These are phyloP conservation scores for Ceratobasidium sp. DNA, from an alignment of 1,284 basidiomycete species.

Conservation along the genomic window DNA sequence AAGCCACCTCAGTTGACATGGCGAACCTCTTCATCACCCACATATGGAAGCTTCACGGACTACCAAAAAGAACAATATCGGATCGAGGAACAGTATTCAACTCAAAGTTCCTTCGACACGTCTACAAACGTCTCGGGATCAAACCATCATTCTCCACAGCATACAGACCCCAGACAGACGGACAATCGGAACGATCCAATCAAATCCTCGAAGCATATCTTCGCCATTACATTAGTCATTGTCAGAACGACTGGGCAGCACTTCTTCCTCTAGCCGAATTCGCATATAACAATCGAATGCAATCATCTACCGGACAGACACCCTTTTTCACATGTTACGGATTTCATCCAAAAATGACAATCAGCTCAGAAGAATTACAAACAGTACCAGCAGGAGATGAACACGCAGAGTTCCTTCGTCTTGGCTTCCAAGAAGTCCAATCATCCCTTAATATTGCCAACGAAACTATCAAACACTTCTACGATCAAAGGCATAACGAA, in stretches of 20 bases:
- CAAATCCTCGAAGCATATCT: constrained; percentile 53
- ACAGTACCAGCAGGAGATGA: constrained; percentile 15
- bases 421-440: constrained; percentile 20
- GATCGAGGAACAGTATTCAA: constrained; percentile 50
- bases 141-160: constrained; percentile 52
- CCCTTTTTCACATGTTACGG: constrained; percentile 29
- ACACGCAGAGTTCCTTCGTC: neutral
- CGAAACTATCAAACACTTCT: constrained; percentile 26
- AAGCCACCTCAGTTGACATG: neutral
- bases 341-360: constrained; percentile 26
- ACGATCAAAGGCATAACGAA: neutral
- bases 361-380: neutral
- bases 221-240: constrained; percentile 47
- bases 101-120: constrained; percentile 49
- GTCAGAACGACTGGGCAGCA: constrained; percentile 50
- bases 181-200: constrained; percentile 57
- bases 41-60: constrained; percentile 27
- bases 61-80: constrained; percentile 11
- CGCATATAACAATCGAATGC: constrained; percentile 47
- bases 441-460: constrained; percentile 27
- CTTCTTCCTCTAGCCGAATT: constrained; percentile 51
- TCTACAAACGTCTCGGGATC: constrained; percentile 45
- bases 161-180: constrained; percentile 56
- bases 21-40: constrained; percentile 15
- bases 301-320: neutral